Conservation (phyloP, 257 asterid species). For the Paulownia fortunei region DNA sequence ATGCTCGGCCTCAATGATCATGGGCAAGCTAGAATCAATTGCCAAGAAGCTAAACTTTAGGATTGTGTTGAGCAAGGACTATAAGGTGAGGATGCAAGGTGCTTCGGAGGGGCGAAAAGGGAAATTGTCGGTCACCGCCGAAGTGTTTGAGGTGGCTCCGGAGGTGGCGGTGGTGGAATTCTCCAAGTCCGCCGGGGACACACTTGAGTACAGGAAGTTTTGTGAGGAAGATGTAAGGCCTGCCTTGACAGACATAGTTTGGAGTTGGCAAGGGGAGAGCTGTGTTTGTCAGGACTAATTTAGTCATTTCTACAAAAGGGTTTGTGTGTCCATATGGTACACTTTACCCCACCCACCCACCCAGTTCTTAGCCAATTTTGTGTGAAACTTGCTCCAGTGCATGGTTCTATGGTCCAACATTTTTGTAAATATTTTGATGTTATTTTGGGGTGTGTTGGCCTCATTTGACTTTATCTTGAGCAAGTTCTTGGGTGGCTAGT, state of each 20-base stretch:
- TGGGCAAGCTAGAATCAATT: conserved; percentile 59
- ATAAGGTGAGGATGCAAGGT: conserved; percentile 71
- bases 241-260: conserved; percentile 82
- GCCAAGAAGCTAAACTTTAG: conserved; percentile 64
- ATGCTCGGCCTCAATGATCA: conserved; percentile 54
- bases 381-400: conserved; percentile 3
- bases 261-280: conserved; percentile 97
- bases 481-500: conserved; percentile 9
- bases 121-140: conserved; percentile 61
- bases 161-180: conserved; percentile 84
- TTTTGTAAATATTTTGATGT: conserved; percentile 20
- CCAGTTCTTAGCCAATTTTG: conserved; percentile 32
- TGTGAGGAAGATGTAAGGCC: conserved; percentile 82
- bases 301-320: conserved; percentile 25
- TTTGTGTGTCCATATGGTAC: background rate
- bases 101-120: conserved; percentile 75
- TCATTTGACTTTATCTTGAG: background rate
- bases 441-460: conserved; percentile 5
- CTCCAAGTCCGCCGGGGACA: conserved; percentile 79
- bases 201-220: conserved; percentile 75
- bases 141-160: conserved; percentile 83
- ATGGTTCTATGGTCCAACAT: conserved; percentile 1
- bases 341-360: background rate
- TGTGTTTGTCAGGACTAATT: conserved; percentile 37
- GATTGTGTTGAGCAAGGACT: conserved; percentile 54